phyloP scores from a whole-genome alignment of 805 yeast genomes.

The baker's yeast (Saccharomyces cerevisiae) region DNA sequence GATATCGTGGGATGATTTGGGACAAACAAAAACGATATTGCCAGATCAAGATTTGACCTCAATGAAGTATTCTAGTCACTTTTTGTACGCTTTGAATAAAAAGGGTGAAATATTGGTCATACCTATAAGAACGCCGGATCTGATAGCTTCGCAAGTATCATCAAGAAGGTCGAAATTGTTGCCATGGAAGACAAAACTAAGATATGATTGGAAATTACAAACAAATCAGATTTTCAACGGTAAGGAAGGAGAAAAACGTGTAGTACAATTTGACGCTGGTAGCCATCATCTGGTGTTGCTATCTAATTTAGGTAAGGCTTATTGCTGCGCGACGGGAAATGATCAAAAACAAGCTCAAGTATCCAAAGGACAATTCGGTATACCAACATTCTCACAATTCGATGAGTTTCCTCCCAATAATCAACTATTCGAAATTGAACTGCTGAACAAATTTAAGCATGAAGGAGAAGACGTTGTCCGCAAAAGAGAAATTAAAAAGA shows the following conservation, averaged over 20 bases:
- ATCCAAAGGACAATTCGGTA: slow-evolving; percentile 77
- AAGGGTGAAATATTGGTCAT: slow-evolving; percentile 31
- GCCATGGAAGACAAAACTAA: slow-evolving; percentile 21
- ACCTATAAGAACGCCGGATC: slow-evolving; percentile 17
- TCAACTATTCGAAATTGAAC: slow-evolving; percentile 38
- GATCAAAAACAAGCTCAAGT: slow-evolving; percentile 13
- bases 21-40: slow-evolving; percentile 30
- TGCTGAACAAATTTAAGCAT: slow-evolving; percentile 20
- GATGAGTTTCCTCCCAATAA: slow-evolving; percentile 44
- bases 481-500: slow-evolving; percentile 42
- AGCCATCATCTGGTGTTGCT: slow-evolving; percentile 58
- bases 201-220: slow-evolving; percentile 17
- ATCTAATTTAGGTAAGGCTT: slow-evolving; percentile 52
- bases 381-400: slow-evolving; percentile 64
- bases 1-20: slow-evolving; percentile 50
- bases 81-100: slow-evolving; percentile 39
- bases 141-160: background rate
- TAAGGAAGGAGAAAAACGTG: slow-evolving; percentile 42
- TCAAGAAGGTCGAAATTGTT: slow-evolving; percentile 14
- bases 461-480: slow-evolving; percentile 10
- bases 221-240: slow-evolving; percentile 16
- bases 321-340: slow-evolving; percentile 52
- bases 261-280: slow-evolving; percentile 51
- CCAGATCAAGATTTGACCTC: slow-evolving; percentile 39
- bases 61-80: slow-evolving; percentile 46